Percentiles rank a stretch among this genome's conserved stretches.
These are phyloP conservation scores for Aureobasidium sp. DNA, from an alignment of 2,329 filamentous ascomycete species.

Conservation along the genomic window DNA sequence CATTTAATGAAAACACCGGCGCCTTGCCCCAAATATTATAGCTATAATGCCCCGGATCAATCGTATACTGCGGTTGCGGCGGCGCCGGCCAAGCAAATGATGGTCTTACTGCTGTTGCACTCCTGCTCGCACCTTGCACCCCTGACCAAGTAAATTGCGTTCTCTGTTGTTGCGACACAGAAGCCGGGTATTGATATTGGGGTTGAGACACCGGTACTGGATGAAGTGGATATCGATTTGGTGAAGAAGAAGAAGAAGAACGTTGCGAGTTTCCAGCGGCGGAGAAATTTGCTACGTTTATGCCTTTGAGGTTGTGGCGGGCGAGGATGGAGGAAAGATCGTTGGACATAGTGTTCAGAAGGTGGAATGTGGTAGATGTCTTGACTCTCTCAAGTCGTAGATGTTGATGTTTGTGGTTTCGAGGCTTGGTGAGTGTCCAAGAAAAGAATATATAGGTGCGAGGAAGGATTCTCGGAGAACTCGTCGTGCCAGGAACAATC, in stretches of 20 bases:
- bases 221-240: not conserved
- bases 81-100: not conserved
- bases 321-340: constrained; percentile 1
- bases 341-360: not conserved
- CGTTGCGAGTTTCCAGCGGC: not conserved
- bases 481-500: too few relatives aligned
- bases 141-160: not conserved
- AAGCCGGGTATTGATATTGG: not conserved
- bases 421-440: not conserved
- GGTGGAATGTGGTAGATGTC: too few relatives aligned
- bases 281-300: constrained; percentile 6
- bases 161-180: not conserved
- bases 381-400: not conserved
- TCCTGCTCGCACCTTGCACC: not conserved
- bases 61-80: not conserved
- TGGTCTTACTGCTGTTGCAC: not conserved
- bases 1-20: constrained; percentile 1
- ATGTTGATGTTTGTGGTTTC: not conserved
- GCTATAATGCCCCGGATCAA: constrained; percentile 9
- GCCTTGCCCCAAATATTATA: constrained; percentile 7
- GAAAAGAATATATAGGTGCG: not conserved
- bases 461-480: too few relatives aligned
- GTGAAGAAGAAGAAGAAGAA: not conserved
- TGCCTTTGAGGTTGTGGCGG: constrained; percentile 1
- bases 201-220: not conserved